These are phyloP conservation scores for Dactylellina parvicollis DNA, from an alignment of 2,329 filamentous ascomycete genomes.

Conservation along the genomic window DNA sequence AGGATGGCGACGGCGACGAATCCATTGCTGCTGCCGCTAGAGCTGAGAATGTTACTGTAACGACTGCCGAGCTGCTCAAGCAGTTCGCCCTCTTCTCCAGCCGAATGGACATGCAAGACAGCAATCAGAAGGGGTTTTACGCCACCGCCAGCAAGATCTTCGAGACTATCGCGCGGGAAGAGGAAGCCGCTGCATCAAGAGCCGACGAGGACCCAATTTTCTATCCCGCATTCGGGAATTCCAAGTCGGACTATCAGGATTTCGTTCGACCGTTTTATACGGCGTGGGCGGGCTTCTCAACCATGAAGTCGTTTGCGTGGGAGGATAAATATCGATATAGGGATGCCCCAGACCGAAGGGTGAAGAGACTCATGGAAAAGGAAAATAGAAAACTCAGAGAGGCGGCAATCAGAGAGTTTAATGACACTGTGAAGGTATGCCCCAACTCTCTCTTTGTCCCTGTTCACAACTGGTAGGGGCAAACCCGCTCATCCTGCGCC, in stretches of 20 bases:
- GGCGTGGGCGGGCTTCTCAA: slow-evolving; percentile 82
- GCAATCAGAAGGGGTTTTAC: slow-evolving; percentile 80
- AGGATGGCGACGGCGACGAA: slow-evolving; percentile 64
- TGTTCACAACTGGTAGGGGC: too few species aligned
- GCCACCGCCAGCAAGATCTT: slow-evolving; percentile 81
- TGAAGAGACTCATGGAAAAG: slow-evolving; percentile 89
- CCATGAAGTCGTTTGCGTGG: slow-evolving; percentile 87
- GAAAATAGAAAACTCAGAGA: slow-evolving; percentile 88
- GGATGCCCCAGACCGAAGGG: slow-evolving; percentile 85
- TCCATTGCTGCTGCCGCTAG: slow-evolving; percentile 63
- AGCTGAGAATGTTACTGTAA: slow-evolving; percentile 75
- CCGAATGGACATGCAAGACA: slow-evolving; percentile 55
- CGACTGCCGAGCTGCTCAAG: slow-evolving; percentile 78
- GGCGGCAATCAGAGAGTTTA: slow-evolving; percentile 85
- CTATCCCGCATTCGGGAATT: slow-evolving; percentile 84
- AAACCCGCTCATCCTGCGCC: neutral
- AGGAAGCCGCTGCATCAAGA: slow-evolving; percentile 77
- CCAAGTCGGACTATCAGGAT: slow-evolving; percentile 78
- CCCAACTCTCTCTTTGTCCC: neutral
- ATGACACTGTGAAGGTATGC: slow-evolving; percentile 75
- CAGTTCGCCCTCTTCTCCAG: slow-evolving; percentile 56
- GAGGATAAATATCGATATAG: slow-evolving; percentile 83
- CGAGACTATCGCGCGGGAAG: slow-evolving; percentile 80
- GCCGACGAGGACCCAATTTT: slow-evolving; percentile 70
- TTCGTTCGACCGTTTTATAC: slow-evolving; percentile 83